Base-by-base conservation (phyloP, 371 early-diverging fungal genomes). In the Mortierella sp. region DNA sequence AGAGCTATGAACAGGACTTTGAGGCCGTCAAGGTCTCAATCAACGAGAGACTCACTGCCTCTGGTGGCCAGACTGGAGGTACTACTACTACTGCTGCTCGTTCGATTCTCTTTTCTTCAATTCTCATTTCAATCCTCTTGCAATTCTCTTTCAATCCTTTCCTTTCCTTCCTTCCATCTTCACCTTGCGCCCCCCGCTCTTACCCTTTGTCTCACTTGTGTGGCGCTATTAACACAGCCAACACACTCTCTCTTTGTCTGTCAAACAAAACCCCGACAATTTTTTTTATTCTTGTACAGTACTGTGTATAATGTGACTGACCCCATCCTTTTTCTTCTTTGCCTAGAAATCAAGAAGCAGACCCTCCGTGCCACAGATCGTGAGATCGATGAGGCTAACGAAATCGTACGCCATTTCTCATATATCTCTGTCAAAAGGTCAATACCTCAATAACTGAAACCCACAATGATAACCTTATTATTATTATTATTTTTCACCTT, bases 341-440 rank as follows among this genome's bases (percentile, higher is more conserved):
- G 26, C 26, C 64, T 78, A 94, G 96, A 96, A 75, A 87, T 89
- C 70, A 87, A 89, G 81, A 95, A 94, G 72, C 88, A 93, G 16
- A 88, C 92, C 5, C 78, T 91, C 49, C 93, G 93, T 67, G 91
- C 95, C 22, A 86, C 91, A 3, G 93, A 95, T 75, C 90, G 96
- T 66, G 96, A 96, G 84, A 84, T 96, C 18, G 96, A 95, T n/a
- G 98, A 98, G 84, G 94, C 94, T 9, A 92, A 92, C 70, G 97
- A 97, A 75, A 95, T 97, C 76, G 96, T 96, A 90, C 4, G 58
- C 58, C 9, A 30, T 57, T 11, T 32, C 14, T n/a, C n/a, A 58
- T 24, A 58, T 16, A 58, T 58, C 58, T 58, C n/a, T 11, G n/a
- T n/a, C 10, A 24, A 11, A 3, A 55, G 0, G 24, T 16, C 30